A percentile compares a stretch with the other conserved stretches of the same genome.
Evolutionary conservation across 805 yeast genomes (phyloP).

Genomic region (Candida yuanshanica): DNA sequence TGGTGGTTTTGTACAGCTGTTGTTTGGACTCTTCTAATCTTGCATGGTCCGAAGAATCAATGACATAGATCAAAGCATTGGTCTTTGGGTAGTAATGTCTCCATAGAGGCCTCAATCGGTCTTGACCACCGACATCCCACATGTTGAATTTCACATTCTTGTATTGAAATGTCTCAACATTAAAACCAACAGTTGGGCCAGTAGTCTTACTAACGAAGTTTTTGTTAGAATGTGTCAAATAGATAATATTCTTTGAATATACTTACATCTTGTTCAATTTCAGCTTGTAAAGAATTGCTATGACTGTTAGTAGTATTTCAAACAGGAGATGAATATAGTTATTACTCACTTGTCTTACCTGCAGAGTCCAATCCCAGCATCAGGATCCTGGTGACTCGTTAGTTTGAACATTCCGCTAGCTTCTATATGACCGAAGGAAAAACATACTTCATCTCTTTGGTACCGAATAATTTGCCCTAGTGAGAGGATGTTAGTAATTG

Average conservation of each 20-base stretch:
- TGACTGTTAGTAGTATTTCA: constrained; percentile 5
- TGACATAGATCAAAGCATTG: constrained; percentile 84
- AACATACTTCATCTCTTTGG: constrained; percentile 40
- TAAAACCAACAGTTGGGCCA: constrained; percentile 92
- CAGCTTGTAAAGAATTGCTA: constrained; percentile 70
- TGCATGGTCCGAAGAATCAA: constrained; percentile 70
- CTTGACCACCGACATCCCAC: constrained; percentile 98
- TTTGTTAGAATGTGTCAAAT: not conserved
- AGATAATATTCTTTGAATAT: not conserved
- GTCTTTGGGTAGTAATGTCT: constrained; percentile 93
- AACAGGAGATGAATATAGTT: not conserved
- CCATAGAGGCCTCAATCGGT: constrained; percentile 87
- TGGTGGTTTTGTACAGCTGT: constrained; percentile 71
- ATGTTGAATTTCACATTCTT: constrained; percentile 80
- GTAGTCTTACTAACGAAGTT: constrained; percentile 43
- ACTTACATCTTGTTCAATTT: constrained; percentile 59
- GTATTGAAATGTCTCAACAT: constrained; percentile 81
- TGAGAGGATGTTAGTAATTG: not conserved
- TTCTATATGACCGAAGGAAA: not conserved
- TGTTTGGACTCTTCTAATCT: constrained; percentile 73
- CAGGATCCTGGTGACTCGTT: constrained; percentile 43
- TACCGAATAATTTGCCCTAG: constrained; percentile 44
- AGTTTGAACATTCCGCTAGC: not conserved
- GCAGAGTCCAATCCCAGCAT: constrained; percentile 94
- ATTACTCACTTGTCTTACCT: constrained; percentile 58